Percentiles rank a stretch among this genome's conserved stretches.
phyloP scores from a whole-genome alignment of 2,329 filamentous ascomycete species.

The Epichloe sylvatica region DNA sequence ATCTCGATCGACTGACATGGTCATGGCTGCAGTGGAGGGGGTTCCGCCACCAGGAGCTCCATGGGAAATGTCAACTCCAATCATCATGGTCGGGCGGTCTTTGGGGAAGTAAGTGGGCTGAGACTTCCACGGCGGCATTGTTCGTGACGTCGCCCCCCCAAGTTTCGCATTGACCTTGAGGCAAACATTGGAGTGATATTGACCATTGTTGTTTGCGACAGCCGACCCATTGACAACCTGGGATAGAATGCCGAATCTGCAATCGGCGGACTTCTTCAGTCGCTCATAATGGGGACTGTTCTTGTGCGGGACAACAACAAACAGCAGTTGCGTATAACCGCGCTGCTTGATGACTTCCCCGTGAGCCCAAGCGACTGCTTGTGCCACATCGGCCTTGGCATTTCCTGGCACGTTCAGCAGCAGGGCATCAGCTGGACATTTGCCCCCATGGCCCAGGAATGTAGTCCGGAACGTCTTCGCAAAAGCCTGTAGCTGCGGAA shows the following conservation, averaged over 20 bases:
- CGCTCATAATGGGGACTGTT: conserved; percentile 63
- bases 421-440: conserved; percentile 20
- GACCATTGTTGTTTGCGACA: conserved; percentile 53
- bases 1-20: conserved; percentile 60
- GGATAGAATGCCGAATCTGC: conserved; percentile 66
- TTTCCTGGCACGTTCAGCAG: conserved; percentile 20
- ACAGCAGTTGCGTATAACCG: conserved; percentile 55
- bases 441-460: conserved; percentile 38
- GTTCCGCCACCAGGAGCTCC: conserved; percentile 50
- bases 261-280: conserved; percentile 82
- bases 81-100: conserved; percentile 55
- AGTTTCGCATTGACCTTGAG: conserved; percentile 98
- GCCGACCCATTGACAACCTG: conserved; percentile 67
- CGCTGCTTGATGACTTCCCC: conserved; percentile 40
- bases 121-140: conserved; percentile 20
- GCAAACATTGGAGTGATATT: conserved; percentile 85
- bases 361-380: conserved; percentile 32
- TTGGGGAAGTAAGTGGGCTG: conserved; percentile 22
- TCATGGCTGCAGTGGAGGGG: conserved; percentile 77
- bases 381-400: conserved; percentile 28
- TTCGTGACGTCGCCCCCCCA: conserved; percentile 58
- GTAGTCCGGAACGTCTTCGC: conserved; percentile 28
- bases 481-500: conserved; percentile 20
- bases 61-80: conserved; percentile 87
- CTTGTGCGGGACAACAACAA: conserved; percentile 63